Evolutionary conservation across 345 rosid species (phyloP), one percentile per base, ranked within the genome.

Genomic region (Brassica cretica): DNA sequence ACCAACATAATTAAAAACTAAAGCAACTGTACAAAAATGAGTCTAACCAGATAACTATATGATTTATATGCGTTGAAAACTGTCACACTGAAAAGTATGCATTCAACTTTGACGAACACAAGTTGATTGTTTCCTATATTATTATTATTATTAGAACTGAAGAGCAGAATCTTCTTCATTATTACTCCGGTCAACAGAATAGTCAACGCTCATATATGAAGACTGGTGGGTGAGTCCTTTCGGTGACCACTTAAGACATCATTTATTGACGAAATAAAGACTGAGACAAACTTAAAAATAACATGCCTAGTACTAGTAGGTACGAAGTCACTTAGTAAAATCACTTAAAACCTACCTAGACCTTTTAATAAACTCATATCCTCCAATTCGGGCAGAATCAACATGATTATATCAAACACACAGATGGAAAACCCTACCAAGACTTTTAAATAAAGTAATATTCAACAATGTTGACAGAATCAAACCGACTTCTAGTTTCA

Each of bases 261-360:
- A 53, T 70, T 72, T n/a, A n/a, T 11, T 66, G 11, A 66, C 64
- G 41, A 14, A 70, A n/a, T 33, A 14, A 70, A n/a, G 77, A 83
- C 82, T 33, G 9, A 83, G 82, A 84, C 24, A 86, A 83, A 71
- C 58, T 67, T 62, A 7, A 5, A 78, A 84, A 79, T 49, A 39
- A n/a, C 62, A 63, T 37, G 61, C 70, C 61, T 68, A 25, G 30
- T 51, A 35, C 21, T 51, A 51, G 56, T 2, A 51, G 19, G 56
- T 32, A 51, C 2, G 66, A 62, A 46, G 60, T 73, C 78, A 62
- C 65, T 25, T 25, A 18, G 53, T 6, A 35, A 67, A 74, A 59
- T 70, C 62, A 60, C 39, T 41, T 64, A 16, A 73, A 73, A 37
- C 70, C 58, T 4, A 46, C 60, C 70, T 32, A 73, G 16, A 73